These are phyloP conservation scores for Elymus sibiricus DNA, from an alignment of 176 grass and related monocot genomes.

Conservation along the genomic window DNA sequence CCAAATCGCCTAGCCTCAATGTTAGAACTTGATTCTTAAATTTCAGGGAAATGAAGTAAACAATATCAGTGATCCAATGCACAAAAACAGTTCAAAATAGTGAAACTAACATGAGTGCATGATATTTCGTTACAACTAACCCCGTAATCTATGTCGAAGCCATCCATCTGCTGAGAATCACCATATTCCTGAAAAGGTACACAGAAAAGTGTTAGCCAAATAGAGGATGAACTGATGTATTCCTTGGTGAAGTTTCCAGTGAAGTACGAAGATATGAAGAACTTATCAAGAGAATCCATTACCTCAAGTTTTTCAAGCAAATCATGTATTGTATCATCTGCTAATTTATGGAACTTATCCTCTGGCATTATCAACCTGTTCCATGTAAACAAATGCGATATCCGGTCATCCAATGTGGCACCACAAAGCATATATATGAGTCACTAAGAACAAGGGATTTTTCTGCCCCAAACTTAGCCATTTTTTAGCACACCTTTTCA, in stretches of 20 bases:
- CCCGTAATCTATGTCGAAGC: slow-evolving; percentile 85
- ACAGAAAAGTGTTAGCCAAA: slow-evolving; percentile 7
- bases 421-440: neutral
- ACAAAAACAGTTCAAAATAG: neutral
- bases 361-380: slow-evolving; percentile 65
- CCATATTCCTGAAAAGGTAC: slow-evolving; percentile 65
- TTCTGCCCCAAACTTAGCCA: neutral
- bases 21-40: slow-evolving; percentile 92
- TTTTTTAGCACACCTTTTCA: neutral
- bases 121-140: slow-evolving; percentile 42
- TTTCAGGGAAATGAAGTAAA: slow-evolving; percentile 5
- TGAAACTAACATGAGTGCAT: neutral
- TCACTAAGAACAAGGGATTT: neutral
- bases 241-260: neutral
- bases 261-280: neutral
- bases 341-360: slow-evolving; percentile 75
- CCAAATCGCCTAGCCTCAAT: slow-evolving; percentile 66
- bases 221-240: neutral
- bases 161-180: slow-evolving; percentile 71
- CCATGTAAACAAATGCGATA: neutral
- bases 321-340: slow-evolving; percentile 70
- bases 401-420: neutral
- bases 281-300: neutral
- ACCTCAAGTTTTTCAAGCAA: slow-evolving; percentile 85
- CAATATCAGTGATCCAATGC: slow-evolving; percentile 6